These are phyloP conservation scores for Russula sp. DNA, from an alignment of 768 basidiomycete species.

Conservation along the genomic window DNA sequence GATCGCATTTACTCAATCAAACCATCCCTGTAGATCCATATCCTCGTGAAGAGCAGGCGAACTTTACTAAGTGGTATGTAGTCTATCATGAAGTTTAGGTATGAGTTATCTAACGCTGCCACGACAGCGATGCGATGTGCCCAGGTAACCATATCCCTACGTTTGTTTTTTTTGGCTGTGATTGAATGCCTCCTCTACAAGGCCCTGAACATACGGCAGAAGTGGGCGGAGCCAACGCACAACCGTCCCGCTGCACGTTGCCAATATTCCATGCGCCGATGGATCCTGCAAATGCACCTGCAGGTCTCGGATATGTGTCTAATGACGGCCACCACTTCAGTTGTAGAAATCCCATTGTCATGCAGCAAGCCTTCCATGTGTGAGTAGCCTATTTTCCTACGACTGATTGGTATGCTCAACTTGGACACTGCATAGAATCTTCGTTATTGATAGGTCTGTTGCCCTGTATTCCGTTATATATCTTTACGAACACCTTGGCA, in stretches of 20 bases:
- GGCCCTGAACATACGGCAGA: slow-evolving; percentile 43
- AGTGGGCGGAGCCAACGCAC: slow-evolving; percentile 25
- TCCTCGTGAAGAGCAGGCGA: slow-evolving; percentile 45
- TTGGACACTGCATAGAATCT: slow-evolving; percentile 30
- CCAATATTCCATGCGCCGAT: slow-evolving; percentile 43
- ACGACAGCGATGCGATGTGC: slow-evolving; percentile 43
- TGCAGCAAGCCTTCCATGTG: slow-evolving; percentile 56
- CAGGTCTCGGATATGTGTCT: slow-evolving; percentile 42
- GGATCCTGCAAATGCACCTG: slow-evolving; percentile 26
- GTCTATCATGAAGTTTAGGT: background rate
- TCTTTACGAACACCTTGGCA: background rate
- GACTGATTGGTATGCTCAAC: background rate
- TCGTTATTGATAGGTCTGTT: slow-evolving; percentile 47
- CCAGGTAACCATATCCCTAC: slow-evolving; percentile 29
- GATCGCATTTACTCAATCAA: background rate
- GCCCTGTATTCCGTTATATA: slow-evolving; percentile 28
- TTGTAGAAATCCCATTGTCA: slow-evolving; percentile 46
- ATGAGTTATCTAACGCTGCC: background rate
- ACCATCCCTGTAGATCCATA: slow-evolving; percentile 41
- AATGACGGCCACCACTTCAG: slow-evolving; percentile 48
- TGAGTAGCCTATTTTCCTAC: slow-evolving; percentile 27
- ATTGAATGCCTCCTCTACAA: slow-evolving; percentile 20
- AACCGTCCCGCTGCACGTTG: slow-evolving; percentile 48
- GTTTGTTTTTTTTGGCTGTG: no score
- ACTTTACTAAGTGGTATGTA: slow-evolving; percentile 48